A percentile compares a stretch with the other conserved stretches of the same genome.
These are phyloP conservation scores for Talinum fruticosum DNA, from an alignment of 148 eudicot genomes.

Conservation along the genomic window DNA sequence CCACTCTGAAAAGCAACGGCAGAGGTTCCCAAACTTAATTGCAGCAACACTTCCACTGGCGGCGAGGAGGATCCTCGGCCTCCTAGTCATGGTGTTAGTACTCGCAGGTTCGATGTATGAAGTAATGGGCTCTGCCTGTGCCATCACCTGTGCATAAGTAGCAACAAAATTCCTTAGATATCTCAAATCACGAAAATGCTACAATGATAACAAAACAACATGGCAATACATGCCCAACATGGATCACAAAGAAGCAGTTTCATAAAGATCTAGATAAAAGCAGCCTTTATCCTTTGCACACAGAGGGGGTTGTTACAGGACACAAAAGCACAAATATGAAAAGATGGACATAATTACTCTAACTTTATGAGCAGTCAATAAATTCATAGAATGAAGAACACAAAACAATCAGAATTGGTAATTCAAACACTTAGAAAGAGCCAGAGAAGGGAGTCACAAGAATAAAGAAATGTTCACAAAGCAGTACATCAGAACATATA, in stretches of 20 bases:
- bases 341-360: not conserved
- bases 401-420: not conserved
- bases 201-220: not conserved
- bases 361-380: not conserved
- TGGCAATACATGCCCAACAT: not conserved
- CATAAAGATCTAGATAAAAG: not conserved
- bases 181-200: not conserved
- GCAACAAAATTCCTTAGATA: not conserved
- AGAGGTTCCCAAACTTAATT: slow-evolving; percentile 82
- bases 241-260: not conserved
- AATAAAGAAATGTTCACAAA: not conserved
- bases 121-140: slow-evolving; percentile 29
- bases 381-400: not conserved
- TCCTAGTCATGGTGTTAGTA: slow-evolving; percentile 39
- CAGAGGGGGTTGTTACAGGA: not conserved
- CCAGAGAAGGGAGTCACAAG: not conserved
- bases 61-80: slow-evolving; percentile 81
- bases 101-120: slow-evolving; percentile 34
- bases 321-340: not conserved
- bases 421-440: not conserved
- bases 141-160: slow-evolving; percentile 33
- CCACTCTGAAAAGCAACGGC: slow-evolving; percentile 88
- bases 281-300: not conserved
- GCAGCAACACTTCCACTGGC: slow-evolving; percentile 99
- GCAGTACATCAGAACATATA: not conserved